Percentiles rank a stretch among this genome's conserved stretches.
Conservation (phyloP, 1,139 yeast species). For the Candida sp. region DNA sequence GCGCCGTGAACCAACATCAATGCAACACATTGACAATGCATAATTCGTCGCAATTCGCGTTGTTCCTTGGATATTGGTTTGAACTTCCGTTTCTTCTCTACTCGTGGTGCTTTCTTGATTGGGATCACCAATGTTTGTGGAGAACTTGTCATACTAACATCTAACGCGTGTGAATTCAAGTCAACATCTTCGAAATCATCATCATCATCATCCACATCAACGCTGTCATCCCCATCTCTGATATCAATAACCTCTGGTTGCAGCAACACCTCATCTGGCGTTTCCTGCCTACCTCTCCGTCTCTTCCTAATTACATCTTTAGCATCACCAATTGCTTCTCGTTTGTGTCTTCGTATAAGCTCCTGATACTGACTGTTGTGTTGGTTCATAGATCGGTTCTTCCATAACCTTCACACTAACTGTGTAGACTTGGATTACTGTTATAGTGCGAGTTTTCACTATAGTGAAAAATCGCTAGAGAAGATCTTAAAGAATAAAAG, state of each 20-base stretch:
- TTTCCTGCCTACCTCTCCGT: not conserved
- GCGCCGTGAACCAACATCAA: conserved; percentile 64
- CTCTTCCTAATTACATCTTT: not conserved
- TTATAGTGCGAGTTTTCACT: not conserved
- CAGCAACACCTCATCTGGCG: not conserved
- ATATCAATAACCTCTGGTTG: conserved; percentile 1
- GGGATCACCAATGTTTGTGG: conserved; percentile 5
- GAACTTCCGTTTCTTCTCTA: conserved; percentile 17
- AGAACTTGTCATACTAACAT: not conserved
- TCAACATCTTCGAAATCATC: conserved; percentile 34
- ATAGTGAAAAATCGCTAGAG: not conserved
- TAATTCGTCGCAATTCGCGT: conserved; percentile 40
- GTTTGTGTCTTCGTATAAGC: not conserved
- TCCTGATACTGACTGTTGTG: conserved; percentile 1
- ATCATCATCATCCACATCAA: conserved; percentile 12
- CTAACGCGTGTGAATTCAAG: conserved; percentile 5
- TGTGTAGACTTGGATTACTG: not conserved
- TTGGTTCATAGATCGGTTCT: not conserved
- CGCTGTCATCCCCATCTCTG: not conserved
- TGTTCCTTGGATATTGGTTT: conserved; percentile 52
- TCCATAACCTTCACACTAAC: not conserved
- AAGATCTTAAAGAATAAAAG: no score
- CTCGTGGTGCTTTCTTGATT: conserved; percentile 5
- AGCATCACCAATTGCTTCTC: not conserved
- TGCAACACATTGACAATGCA: conserved; percentile 62